phyloP scores from a whole-genome alignment of 768 basidiomycete species.

The Suillus subalutaceus region DNA sequence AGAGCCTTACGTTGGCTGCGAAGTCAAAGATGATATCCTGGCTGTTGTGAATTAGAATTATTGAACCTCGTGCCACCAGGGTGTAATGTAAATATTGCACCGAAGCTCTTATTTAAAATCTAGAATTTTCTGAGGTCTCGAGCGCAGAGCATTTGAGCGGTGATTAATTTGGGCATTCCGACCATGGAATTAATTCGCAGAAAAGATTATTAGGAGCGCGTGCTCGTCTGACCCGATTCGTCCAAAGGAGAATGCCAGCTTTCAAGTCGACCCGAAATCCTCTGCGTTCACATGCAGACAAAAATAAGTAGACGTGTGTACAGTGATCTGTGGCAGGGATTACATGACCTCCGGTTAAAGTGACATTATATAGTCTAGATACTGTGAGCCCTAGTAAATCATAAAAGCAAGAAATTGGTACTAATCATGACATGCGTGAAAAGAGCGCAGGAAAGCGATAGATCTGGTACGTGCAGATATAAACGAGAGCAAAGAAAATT shows the following conservation, averaged over 20 bases:
- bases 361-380: conserved; percentile 39
- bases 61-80: conserved; percentile 35
- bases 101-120: conserved; percentile 25
- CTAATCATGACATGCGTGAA: conserved; percentile 36
- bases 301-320: conserved; percentile 34
- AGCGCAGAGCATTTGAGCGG: conserved; percentile 29
- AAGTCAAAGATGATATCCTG: conserved; percentile 19
- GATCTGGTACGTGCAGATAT: conserved; percentile 3
- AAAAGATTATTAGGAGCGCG: conserved; percentile 22
- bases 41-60: conserved; percentile 34
- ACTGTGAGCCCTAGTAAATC: conserved; percentile 36
- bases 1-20: conserved; percentile 25
- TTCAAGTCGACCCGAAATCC: conserved; percentile 21
- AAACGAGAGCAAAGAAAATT: conserved; percentile 20
- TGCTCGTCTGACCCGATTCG: conserved; percentile 19
- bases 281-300: conserved; percentile 34
- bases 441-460: conserved; percentile 32
- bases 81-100: conserved; percentile 25
- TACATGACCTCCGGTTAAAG: conserved; percentile 24
- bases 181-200: conserved; percentile 38
- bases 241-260: conserved; percentile 15
- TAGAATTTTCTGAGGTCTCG: conserved; percentile 20
- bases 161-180: conserved; percentile 36
- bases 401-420: conserved; percentile 36
- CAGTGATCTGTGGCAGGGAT: conserved; percentile 14